Conservation (phyloP, 768 basidiomycete species). For the Lyophyllum atratum region DNA sequence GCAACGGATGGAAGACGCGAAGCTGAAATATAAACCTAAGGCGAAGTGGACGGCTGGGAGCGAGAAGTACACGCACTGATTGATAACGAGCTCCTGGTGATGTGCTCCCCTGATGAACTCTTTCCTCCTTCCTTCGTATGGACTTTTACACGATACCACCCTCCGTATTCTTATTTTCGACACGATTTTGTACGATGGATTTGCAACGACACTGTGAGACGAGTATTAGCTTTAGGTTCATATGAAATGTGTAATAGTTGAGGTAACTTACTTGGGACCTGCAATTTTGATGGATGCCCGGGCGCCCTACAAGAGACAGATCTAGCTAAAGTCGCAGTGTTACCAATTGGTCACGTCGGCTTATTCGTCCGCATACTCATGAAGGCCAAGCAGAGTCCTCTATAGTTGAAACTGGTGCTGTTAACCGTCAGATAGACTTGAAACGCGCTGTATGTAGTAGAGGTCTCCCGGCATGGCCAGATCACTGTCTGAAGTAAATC, state of each 20-base stretch:
- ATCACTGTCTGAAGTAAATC: no score
- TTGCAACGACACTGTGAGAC: not conserved
- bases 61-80: conserved; percentile 44
- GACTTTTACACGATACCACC: not conserved
- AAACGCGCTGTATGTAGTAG: no score
- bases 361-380: no score
- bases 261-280: not conserved
- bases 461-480: no score
- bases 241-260: not conserved
- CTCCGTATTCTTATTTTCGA: not conserved
- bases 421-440: no score
- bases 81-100: not conserved
- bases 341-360: no score
- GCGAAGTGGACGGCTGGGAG: conserved; percentile 51
- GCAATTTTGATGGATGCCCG: no score
- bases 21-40: conserved; percentile 57
- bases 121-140: not conserved
- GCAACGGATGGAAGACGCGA: conserved; percentile 49
- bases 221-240: no score
- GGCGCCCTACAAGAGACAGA: no score
- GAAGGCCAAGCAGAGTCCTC: no score
- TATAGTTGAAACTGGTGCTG: no score
- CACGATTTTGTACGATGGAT: not conserved
- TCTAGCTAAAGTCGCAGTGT: no score
- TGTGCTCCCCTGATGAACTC: not conserved